Evolutionary conservation across 139 green algal species (phyloP).

Genomic region (Penium margaritaceum): DNA sequence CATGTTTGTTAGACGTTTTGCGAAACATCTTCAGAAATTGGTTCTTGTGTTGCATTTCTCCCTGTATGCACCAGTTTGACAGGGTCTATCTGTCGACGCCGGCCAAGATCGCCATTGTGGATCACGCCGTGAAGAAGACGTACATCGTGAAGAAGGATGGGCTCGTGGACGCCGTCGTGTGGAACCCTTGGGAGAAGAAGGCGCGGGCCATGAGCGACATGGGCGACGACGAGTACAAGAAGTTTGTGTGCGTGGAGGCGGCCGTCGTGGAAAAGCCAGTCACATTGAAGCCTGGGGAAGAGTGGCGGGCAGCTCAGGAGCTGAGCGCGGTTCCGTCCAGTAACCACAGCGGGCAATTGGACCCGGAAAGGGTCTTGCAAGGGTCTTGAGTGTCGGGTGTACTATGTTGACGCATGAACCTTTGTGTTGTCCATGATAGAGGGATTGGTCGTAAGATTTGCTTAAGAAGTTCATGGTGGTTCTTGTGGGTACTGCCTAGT

Average conservation of each 20-base stretch:
- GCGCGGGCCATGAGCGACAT: slow-evolving; percentile 44
- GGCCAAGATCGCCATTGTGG: slow-evolving; percentile 39
- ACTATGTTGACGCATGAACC: too few species aligned
- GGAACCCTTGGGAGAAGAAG: slow-evolving; percentile 56
- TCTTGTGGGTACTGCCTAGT: too few species aligned
- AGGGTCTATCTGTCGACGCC: slow-evolving; percentile 51
- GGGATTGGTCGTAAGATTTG: too few species aligned
- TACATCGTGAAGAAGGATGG: slow-evolving; percentile 36
- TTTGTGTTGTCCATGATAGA: too few species aligned
- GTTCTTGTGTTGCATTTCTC: background rate
- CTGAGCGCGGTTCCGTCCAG: slow-evolving; percentile 16
- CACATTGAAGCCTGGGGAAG: slow-evolving; percentile 23
- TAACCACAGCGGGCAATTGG: slow-evolving; percentile 35
- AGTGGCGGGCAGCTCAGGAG: slow-evolving; percentile 27
- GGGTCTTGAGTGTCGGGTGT: too few species aligned
- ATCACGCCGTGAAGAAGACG: slow-evolving; percentile 22
- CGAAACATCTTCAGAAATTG: too few species aligned
- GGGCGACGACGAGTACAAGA: slow-evolving; percentile 52
- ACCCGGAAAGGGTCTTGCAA: too few species aligned
- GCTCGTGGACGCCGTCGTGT: slow-evolving; percentile 52
- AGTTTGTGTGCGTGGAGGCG: slow-evolving; percentile 51
- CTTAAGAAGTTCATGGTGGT: too few species aligned
- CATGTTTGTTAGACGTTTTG: too few species aligned
- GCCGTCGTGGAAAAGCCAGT: slow-evolving; percentile 31
- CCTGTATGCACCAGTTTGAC: slow-evolving; percentile 51